These are phyloP conservation scores for Saccharomyces hybrid DNA, from an alignment of 1,139 yeast genomes.

Conservation along the genomic window DNA sequence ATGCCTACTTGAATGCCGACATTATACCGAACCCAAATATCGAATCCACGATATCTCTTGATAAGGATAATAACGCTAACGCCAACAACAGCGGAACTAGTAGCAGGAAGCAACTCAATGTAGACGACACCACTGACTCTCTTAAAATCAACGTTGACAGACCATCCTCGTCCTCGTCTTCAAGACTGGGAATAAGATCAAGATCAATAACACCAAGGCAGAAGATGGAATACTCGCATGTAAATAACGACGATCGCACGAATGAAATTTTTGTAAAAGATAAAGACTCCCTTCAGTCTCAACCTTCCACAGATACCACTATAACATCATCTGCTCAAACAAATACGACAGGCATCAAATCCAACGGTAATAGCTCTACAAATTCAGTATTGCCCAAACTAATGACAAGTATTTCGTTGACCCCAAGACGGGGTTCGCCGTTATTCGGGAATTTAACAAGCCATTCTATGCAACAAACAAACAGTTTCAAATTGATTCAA, in stretches of 20 bases:
- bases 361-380: slow-evolving; percentile 1
- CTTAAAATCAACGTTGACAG: slow-evolving; percentile 23
- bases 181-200: slow-evolving; percentile 17
- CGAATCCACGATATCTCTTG: not conserved
- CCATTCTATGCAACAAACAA: slow-evolving; percentile 26
- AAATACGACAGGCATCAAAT: not conserved
- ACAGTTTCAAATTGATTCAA: slow-evolving; percentile 16
- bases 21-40: slow-evolving; percentile 10
- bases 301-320: not conserved
- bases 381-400: slow-evolving; percentile 17
- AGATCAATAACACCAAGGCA: slow-evolving; percentile 38
- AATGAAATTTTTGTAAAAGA: not conserved
- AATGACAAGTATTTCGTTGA: slow-evolving; percentile 24
- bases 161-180: not conserved
- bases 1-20: slow-evolving; percentile 22
- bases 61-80: not conserved
- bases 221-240: slow-evolving; percentile 13
- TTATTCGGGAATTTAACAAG: slow-evolving; percentile 14
- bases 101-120: not conserved
- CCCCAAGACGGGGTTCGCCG: slow-evolving; percentile 31
- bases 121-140: slow-evolving; percentile 8
- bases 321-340: not conserved
- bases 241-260: not conserved
- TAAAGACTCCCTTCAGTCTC: not conserved
- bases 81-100: not conserved